Evolutionary conservation across 805 yeast genomes (phyloP).

Genomic region (Wickerhamiella bombiphila): DNA sequence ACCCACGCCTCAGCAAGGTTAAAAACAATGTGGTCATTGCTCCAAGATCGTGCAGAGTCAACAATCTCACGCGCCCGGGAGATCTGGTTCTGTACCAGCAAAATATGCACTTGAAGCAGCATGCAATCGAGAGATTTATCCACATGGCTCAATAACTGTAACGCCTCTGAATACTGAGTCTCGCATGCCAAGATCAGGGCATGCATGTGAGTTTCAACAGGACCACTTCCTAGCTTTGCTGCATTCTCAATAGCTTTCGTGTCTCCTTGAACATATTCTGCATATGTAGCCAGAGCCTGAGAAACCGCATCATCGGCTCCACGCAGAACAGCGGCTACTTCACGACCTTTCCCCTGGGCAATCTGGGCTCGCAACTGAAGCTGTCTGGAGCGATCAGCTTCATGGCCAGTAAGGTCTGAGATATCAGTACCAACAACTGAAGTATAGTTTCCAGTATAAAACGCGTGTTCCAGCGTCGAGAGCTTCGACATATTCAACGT

Average conservation of each 20-base stretch:
- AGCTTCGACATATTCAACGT: conserved; percentile 18
- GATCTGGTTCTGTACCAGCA: conserved; percentile 29
- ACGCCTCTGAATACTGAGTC: conserved; percentile 31
- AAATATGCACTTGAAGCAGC: conserved; percentile 25
- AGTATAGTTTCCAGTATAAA: conserved; percentile 27
- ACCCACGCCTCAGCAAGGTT: conserved; percentile 71
- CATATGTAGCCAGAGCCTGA: conserved; percentile 18
- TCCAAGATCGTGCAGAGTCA: conserved; percentile 31
- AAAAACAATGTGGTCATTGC: conserved; percentile 59
- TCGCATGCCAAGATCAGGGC: conserved; percentile 29
- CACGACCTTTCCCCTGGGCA: conserved; percentile 22
- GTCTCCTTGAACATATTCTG: conserved; percentile 16
- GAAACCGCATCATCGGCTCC: conserved; percentile 17
- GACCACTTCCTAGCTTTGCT: conserved; percentile 16
- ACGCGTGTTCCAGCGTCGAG: conserved; percentile 26
- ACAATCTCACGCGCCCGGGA: conserved; percentile 36
- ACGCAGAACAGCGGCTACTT: conserved; percentile 19
- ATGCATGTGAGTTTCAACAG: conserved; percentile 27
- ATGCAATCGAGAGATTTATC: conserved; percentile 29
- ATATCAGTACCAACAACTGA: conserved; percentile 22
- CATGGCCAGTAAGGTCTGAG: conserved; percentile 15
- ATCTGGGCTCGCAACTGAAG: conserved; percentile 27
- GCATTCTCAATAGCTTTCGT: conserved; percentile 14
- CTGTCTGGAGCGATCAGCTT: conserved; percentile 20
- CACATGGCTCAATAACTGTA: conserved; percentile 25